These are phyloP conservation scores for Ceratocystis albifundus DNA, from an alignment of 2,329 filamentous ascomycete genomes.

Conservation along the genomic window DNA sequence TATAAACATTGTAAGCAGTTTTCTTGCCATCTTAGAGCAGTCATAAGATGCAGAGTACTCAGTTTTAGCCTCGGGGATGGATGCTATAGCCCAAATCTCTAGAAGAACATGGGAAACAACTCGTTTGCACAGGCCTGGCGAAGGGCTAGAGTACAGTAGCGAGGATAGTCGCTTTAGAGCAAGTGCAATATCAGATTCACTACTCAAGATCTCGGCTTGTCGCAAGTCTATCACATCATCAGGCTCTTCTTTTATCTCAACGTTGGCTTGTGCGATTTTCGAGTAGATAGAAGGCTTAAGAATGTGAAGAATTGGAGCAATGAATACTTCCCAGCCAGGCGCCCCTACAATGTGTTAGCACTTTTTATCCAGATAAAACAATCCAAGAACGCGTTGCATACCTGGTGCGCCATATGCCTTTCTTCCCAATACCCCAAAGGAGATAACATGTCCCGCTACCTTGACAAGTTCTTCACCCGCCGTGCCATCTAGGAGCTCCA, in stretches of 20 bases:
- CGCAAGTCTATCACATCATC: constrained; percentile 39
- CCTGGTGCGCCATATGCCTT: constrained; percentile 54
- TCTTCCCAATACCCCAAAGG: constrained; percentile 54
- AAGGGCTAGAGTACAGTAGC: constrained; percentile 52
- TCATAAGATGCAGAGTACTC: constrained; percentile 30
- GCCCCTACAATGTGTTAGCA: constrained; percentile 31
- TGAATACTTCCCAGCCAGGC: constrained; percentile 52
- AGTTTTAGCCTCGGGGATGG: constrained; percentile 32
- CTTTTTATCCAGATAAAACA: neutral
- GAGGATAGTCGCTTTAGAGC: constrained; percentile 45
- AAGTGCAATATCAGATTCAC: constrained; percentile 36
- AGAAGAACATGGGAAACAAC: constrained; percentile 47
- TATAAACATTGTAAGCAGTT: constrained; percentile 46
- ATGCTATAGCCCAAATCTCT: constrained; percentile 52
- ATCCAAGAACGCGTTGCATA: constrained; percentile 22
- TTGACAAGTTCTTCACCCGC: constrained; percentile 47
- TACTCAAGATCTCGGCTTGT: constrained; percentile 36
- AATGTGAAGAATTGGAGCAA: constrained; percentile 43
- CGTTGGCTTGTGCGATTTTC: neutral
- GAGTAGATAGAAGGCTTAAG: constrained; percentile 37
- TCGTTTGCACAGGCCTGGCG: constrained; percentile 52
- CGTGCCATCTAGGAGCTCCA: constrained; percentile 49
- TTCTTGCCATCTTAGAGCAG: constrained; percentile 37
- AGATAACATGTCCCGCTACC: constrained; percentile 51
- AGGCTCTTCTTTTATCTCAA: constrained; percentile 26